Base-by-base conservation (phyloP, 805 yeast species). In the Kodamaea kaohsiungensis region DNA sequence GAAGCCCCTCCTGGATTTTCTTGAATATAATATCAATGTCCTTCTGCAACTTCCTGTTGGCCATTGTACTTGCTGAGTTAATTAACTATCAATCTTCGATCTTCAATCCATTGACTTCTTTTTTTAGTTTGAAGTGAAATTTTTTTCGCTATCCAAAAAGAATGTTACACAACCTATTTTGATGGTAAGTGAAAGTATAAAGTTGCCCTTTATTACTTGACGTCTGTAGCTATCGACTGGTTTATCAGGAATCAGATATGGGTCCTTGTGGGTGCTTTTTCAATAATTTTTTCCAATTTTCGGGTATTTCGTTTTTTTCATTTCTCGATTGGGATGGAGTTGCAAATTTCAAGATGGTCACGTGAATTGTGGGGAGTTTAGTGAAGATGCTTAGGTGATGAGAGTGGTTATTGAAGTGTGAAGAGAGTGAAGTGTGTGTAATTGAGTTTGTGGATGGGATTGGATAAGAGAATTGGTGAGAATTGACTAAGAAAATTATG, bases 1-100 rank as follows among this genome's bases (percentile, higher is more conserved):
- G 78, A 54, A 76, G 65, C 15, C 80, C 80, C 56, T 76, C 80
- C 55, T 69, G 76, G 51, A 76, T 75, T 55, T 75, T 74, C 53
- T 76, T 76, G 65, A 76, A 76, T 51, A 76, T 68, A 45, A 59
- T 59, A 50, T 59, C 61, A 35, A 59, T 59, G 22, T 59, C 61
- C 52, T 59, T 49, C 19, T 49, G 50, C 33, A 49, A 37, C 35
- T 46, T 49, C 46, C 50, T 43, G 27, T 45, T 49, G 33, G 49
- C 45, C 51, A 47, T 49, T 22, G 17, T 40, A n/a, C 13, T 16
- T 30, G 35, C 35, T 30, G 10, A 30, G 35, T 30, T 30, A 3
- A 10, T 30, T 12, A 9, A 30, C 13, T 30, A 12, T 8, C 35
- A 5, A 30, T 4, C 5, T 22, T 40, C 45, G n/a, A 17, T 40